Percentiles rank a stretch among this genome's conserved stretches.
Conservation (phyloP, 345 rosid species). For the Balakata baccata region DNA sequence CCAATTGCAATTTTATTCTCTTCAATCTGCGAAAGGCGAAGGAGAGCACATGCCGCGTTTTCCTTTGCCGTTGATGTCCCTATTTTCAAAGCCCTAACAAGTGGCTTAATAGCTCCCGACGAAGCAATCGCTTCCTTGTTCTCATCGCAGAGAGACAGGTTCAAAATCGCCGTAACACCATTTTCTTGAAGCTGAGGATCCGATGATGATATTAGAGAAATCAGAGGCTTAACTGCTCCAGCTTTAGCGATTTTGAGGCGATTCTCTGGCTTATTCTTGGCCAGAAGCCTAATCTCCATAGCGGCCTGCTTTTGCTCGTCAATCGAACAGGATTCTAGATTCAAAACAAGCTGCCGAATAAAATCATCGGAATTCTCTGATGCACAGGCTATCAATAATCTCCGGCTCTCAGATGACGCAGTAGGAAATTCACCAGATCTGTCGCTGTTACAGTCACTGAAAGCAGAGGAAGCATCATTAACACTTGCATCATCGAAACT, state of each 20-base stretch:
- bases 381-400: constrained; percentile 54
- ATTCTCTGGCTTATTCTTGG: constrained; percentile 82
- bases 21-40: constrained; percentile 77
- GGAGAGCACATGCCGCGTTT: constrained; percentile 91
- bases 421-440: constrained; percentile 85
- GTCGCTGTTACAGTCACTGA: constrained; percentile 92
- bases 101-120: constrained; percentile 85
- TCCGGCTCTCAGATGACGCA: constrained; percentile 60
- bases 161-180: constrained; percentile 88
- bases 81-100: constrained; percentile 60
- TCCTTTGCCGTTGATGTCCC: constrained; percentile 80
- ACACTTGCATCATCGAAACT: constrained; percentile 34
- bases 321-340: constrained; percentile 67
- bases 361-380: constrained; percentile 45
- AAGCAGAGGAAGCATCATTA: constrained; percentile 63
- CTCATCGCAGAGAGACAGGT: constrained; percentile 91
- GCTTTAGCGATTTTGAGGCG: constrained; percentile 76
- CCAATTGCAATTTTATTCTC: constrained; percentile 81
- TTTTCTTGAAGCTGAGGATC: constrained; percentile 84
- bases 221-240: constrained; percentile 79
- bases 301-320: constrained; percentile 91
- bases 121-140: constrained; percentile 68
- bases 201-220: constrained; percentile 57
- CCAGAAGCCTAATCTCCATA: constrained; percentile 84
- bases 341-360: constrained; percentile 61